A percentile compares a stretch with the other conserved stretches of the same genome.
phyloP scores from a whole-genome alignment of 129 eudicot genomes.

The Glebionis coronaria region DNA sequence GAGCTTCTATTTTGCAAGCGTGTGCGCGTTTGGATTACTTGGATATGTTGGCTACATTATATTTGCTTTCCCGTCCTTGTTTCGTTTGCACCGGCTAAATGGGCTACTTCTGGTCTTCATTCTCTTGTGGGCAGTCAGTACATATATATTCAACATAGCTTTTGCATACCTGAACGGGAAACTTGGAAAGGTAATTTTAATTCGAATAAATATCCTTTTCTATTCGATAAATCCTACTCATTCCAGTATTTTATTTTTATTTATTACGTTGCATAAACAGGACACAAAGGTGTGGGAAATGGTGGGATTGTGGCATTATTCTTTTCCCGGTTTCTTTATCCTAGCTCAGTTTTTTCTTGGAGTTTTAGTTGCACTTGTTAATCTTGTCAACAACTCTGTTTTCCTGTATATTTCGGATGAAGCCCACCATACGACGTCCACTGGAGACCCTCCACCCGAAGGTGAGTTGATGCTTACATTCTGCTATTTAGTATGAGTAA shows the following conservation, averaged over 20 bases:
- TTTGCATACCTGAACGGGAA: constrained; percentile 48
- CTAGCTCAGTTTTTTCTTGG: constrained; percentile 97
- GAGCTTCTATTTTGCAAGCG: constrained; percentile 80
- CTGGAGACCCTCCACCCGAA: constrained; percentile 49
- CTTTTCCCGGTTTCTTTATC: constrained; percentile 90
- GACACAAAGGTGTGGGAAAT: constrained; percentile 94
- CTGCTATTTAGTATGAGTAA: neutral
- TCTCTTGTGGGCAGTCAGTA: constrained; percentile 76
- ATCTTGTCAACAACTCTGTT: constrained; percentile 93
- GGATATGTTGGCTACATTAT: constrained; percentile 76
- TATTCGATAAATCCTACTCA: neutral
- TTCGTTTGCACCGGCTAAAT: constrained; percentile 71
- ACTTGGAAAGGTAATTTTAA: constrained; percentile 47
- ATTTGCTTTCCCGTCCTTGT: constrained; percentile 72
- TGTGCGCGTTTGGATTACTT: constrained; percentile 77
- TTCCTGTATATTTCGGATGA: constrained; percentile 76
- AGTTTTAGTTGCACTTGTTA: constrained; percentile 83
- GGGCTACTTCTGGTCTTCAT: constrained; percentile 72
- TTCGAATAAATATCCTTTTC: neutral
- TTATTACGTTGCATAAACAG: constrained; percentile 35
- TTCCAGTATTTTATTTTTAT: constrained; percentile 8
- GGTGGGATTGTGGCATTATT: constrained; percentile 96
- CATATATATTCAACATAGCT: constrained; percentile 70
- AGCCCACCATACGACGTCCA: constrained; percentile 41
- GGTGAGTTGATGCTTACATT: constrained; percentile 39